A percentile compares a stretch with the other conserved stretches of the same genome.
phyloP scores from a whole-genome alignment of 2,329 filamentous ascomycete genomes.

The Aspergillus sergii region DNA sequence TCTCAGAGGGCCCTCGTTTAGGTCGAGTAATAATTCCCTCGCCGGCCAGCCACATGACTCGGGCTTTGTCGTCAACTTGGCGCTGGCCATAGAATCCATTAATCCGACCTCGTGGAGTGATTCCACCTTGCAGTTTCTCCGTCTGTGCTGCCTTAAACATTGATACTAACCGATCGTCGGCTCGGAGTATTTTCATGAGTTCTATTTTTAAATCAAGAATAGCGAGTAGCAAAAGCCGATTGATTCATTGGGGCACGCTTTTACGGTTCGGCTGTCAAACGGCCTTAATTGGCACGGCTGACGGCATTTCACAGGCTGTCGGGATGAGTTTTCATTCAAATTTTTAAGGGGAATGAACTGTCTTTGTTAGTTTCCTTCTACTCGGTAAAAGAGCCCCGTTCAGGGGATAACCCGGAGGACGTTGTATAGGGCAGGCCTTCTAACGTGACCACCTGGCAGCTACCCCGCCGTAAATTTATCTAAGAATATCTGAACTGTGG shows the following conservation, averaged over 20 bases:
- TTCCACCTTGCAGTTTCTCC: background rate
- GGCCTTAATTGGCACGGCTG: background rate
- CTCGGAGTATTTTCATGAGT: background rate
- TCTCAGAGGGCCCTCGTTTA: background rate
- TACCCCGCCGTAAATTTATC: too few species aligned
- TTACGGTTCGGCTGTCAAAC: background rate
- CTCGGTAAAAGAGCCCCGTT: accelerated
- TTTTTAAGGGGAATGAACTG: background rate
- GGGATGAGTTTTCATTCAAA: background rate
- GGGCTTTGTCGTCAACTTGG: background rate
- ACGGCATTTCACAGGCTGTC: background rate
- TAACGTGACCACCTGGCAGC: too few species aligned
- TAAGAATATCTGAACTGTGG: too few species aligned
- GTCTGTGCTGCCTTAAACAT: background rate
- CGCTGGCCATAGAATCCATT: background rate
- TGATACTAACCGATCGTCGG: background rate
- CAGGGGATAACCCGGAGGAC: too few species aligned
- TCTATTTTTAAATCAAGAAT: background rate
- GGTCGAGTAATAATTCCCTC: background rate
- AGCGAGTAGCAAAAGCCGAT: background rate
- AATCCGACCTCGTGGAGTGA: background rate
- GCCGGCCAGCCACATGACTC: background rate
- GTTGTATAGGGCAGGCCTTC: too few species aligned
- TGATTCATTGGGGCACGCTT: background rate
- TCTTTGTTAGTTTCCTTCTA: too few species aligned